phyloP scores from a whole-genome alignment of 306 rosid genomes.

The Betula pendula region DNA sequence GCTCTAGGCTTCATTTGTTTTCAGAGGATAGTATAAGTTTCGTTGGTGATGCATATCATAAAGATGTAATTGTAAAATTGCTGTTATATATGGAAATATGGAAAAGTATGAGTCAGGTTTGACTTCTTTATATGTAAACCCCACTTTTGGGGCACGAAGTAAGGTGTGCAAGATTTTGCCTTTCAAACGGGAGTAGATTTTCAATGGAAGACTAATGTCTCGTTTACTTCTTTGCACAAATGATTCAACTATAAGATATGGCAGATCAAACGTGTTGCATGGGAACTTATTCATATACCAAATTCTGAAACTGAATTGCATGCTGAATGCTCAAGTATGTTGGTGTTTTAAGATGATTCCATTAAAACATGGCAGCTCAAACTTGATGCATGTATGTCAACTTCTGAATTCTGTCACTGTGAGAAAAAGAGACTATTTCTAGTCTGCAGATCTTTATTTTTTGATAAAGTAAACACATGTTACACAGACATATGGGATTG shows the following conservation, averaged over 20 bases:
- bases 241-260: background rate
- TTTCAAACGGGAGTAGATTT: too few relatives aligned
- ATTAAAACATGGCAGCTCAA: background rate
- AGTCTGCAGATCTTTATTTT: too few relatives aligned
- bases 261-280: background rate
- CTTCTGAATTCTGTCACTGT: too few relatives aligned
- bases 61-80: background rate
- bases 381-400: background rate
- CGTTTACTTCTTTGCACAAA: background rate
- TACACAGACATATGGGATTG: too few relatives aligned
- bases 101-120: too few relatives aligned
- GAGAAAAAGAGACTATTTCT: too few relatives aligned
- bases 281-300: background rate
- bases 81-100: background rate
- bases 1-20: conserved; percentile 2
- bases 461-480: too few relatives aligned
- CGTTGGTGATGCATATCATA: background rate
- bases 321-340: background rate
- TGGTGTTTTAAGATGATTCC: background rate
- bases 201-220: too few relatives aligned
- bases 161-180: too few relatives aligned
- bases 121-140: too few relatives aligned
- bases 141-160: too few relatives aligned
- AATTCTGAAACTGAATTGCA: background rate
- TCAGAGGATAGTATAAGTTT: too few relatives aligned